phyloP scores from a whole-genome alignment of 140 eudicot species.

The Erigeron philadelphicus region DNA sequence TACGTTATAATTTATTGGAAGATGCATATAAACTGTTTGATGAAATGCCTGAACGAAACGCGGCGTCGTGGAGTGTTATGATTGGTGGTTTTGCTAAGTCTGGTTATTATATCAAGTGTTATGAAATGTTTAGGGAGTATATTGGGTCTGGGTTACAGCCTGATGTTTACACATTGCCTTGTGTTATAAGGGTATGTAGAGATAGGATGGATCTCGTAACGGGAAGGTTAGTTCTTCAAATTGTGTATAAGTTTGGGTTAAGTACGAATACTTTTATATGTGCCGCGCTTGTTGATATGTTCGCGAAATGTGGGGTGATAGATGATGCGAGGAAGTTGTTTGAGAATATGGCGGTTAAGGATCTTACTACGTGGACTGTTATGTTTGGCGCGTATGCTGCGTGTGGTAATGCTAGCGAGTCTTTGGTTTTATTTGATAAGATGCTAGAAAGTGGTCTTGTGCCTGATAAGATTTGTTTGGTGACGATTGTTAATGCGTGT shows the following conservation, averaged over 20 bases:
- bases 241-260: constrained; percentile 43
- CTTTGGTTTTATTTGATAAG: constrained; percentile 53
- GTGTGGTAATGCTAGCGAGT: constrained; percentile 49
- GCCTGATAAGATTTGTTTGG: constrained; percentile 57
- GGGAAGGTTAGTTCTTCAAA: constrained; percentile 51
- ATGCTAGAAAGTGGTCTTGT: constrained; percentile 44
- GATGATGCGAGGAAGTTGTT: constrained; percentile 50
- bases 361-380: constrained; percentile 62
- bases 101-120: constrained; percentile 40
- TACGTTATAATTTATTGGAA: constrained; percentile 29
- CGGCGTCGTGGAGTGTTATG: constrained; percentile 68
- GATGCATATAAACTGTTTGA: constrained; percentile 45
- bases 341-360: constrained; percentile 45
- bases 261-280: constrained; percentile 31
- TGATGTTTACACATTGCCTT: constrained; percentile 52
- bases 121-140: constrained; percentile 51
- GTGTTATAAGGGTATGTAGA: constrained; percentile 49
- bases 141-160: constrained; percentile 43
- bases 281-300: constrained; percentile 69
- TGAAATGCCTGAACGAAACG: constrained; percentile 41
- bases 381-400: constrained; percentile 63
- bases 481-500: constrained; percentile 56
- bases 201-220: constrained; percentile 34
- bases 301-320: constrained; percentile 56
- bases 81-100: constrained; percentile 61